Base-by-base conservation (phyloP, 768 basidiomycete genomes). In the Boletus vermiculosoides region DNA sequence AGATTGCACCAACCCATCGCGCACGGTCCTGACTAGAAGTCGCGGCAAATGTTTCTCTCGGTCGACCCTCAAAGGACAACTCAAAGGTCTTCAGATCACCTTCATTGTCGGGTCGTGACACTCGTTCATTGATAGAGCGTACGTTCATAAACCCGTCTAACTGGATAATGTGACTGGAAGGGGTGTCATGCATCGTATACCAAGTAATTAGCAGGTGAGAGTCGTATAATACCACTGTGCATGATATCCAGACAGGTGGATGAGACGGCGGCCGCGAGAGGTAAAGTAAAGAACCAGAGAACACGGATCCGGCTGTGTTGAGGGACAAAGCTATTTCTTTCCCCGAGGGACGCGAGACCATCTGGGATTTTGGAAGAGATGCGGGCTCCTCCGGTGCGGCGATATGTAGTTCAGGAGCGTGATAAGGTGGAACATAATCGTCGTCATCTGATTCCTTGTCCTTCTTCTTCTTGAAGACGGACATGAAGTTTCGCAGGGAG, bases 1-100 rank as follows among this genome's bases (percentile, higher is more conserved):
- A 91, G 46, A 90, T 82, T 4, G 84, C 81, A 63, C 85, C 86
- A 49, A 91, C 79, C 89, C 89, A 91, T 10, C 78, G 79, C 4
- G 87, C 87, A 50, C 89, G 76, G 54, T 87, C 86, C 56, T 80
- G 77, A 28, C 83, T 79, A 22, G 83, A 83, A 11, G 74, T 68
- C 3, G 81, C 83, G 0, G 86, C 88, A 66, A 91, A 88, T 53
- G 76, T 81, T 65, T 88, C 85, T 52, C 71, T 74, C 4, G 70
- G 71, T 23, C 75, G 70, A 15, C 77, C 82, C 51, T 82, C 78
- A 54, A 88, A 86, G 18, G 79, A 50, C n/a, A 91, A 63, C 67
- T 89, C 87, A 56, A 91, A 90, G 0, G 85, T 72, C 59, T 81
- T 82, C 49, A 80, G 60, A 46, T 81, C 78, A 25, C 75, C 74